Evolutionary conservation across 495 filamentous ascomycete species (phyloP), one percentile per base, ranked within the genome.

Genomic region (Parachaetomium inaequale): DNA sequence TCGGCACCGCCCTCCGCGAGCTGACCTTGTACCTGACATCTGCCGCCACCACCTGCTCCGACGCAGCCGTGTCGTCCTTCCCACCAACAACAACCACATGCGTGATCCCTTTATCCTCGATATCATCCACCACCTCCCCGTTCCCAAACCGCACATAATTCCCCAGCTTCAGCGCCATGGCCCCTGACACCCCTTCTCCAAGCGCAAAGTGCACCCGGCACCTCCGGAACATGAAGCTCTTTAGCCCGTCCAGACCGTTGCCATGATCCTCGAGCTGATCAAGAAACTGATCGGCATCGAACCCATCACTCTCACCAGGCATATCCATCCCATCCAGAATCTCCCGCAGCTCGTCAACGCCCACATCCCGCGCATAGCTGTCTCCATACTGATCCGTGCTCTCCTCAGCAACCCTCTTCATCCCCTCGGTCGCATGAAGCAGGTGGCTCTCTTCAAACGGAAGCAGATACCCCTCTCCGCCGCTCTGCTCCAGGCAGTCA

Each of bases 311-410:
- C 19, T 59, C 40, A 0, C 64, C 58, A 19, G 63, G 50, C 21
- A 66, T 28, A 52, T 67, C 61, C 77, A 86, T 85, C 26, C 70
- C 62, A 2, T 78, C 73, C 34, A 86, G 63, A 47, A 91, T 75
- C 14, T 76, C 72, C 50, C 74, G 76, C 31, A 98, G 75, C 68
- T 96, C 90, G 4, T 87, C 83, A 0, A 78, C 69, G 1, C 74
- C 81, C 12, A 88, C 77, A 64, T 96, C 86, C 29, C 92, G 81
- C 2, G 87, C 82, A 71, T 92, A 98, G 68, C 92, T 93, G 72
- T 98, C 94, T 2, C 84, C 86, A 66, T 82, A 96, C 62, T 80
- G 76, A 72, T 98, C 94, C 8, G 88, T 76, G 62, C 85, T 89
- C 25, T 71, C 65, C 59, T 68, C 66, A n/a, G 69, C 72, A 17